phyloP scores from a whole-genome alignment of 179 eudicot species.

The Beta macrorhiza region DNA sequence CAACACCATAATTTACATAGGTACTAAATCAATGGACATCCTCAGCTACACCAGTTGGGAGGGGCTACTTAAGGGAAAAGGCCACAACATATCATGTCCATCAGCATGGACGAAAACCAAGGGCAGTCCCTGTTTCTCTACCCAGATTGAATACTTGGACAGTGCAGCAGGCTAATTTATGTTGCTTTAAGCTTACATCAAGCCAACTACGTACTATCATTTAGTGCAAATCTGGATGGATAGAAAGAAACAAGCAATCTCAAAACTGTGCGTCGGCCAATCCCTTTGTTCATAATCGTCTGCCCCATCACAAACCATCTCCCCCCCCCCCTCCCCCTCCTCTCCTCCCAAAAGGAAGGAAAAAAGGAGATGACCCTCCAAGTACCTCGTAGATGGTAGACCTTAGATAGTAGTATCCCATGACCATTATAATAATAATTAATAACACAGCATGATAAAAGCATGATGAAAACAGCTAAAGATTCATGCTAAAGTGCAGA shows the following conservation, averaged over 20 bases:
- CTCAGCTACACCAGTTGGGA: not conserved
- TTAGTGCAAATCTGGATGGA: not conserved
- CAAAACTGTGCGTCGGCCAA: not conserved
- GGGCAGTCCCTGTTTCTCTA: not conserved
- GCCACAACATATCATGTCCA: not conserved
- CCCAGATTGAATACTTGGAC: not conserved
- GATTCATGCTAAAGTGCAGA: not conserved
- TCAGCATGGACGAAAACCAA: slow-evolving; percentile 1
- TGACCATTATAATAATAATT: not conserved
- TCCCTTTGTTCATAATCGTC: not conserved
- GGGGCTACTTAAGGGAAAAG: too few species aligned
- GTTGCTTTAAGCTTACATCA: not conserved
- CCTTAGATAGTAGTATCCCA: not conserved
- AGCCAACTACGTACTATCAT: not conserved
- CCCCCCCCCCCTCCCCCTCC: not conserved
- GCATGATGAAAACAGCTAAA: not conserved
- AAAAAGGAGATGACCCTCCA: not conserved
- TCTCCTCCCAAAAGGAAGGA: not conserved
- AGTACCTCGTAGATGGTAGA: not conserved
- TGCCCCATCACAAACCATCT: not conserved
- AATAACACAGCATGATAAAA: not conserved
- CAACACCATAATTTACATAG: not conserved
- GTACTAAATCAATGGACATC: not conserved
- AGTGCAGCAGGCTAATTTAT: not conserved
- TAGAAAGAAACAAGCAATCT: not conserved